Evolutionary conservation across 129 eudicot genomes (phyloP).

Genomic region (Sambucus nigra): DNA sequence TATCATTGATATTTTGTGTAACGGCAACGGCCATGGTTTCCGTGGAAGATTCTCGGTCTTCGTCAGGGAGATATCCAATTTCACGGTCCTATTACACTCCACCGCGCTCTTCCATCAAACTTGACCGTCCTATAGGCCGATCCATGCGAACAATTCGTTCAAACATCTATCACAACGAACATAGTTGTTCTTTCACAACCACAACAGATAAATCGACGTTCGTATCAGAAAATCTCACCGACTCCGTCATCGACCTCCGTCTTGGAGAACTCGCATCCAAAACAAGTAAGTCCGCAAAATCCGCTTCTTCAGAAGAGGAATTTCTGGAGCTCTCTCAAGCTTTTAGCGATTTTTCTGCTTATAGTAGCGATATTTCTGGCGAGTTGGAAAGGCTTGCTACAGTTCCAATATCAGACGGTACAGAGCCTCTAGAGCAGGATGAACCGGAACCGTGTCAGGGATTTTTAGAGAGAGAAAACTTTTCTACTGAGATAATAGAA

Average conservation of each 20-base stretch:
- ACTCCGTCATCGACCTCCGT: constrained; percentile 67
- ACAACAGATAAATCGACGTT: constrained; percentile 7
- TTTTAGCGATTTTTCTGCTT: constrained; percentile 66
- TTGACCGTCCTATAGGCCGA: constrained; percentile 56
- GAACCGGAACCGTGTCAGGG: constrained; percentile 64
- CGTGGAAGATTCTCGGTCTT: constrained; percentile 44
- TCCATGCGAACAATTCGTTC: constrained; percentile 92
- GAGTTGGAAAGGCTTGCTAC: constrained; percentile 67
- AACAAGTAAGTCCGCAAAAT: constrained; percentile 4
- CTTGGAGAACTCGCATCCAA: constrained; percentile 59
- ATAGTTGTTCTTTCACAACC: constrained; percentile 12
- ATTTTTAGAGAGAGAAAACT: constrained; percentile 51
- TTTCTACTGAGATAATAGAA: constrained; percentile 77
- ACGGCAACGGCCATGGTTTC: constrained; percentile 71
- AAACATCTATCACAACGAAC: constrained; percentile 33
- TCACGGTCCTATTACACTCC: constrained; percentile 62
- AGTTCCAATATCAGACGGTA: constrained; percentile 22
- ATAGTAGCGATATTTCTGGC: constrained; percentile 81
- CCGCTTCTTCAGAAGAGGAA: constrained; percentile 20
- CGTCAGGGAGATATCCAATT: constrained; percentile 31
- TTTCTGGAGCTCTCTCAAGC: constrained; percentile 49
- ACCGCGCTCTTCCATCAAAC: constrained; percentile 46
- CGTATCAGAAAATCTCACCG: constrained; percentile 51
- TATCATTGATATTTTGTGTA: no score
- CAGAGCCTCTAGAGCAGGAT: neutral